A percentile compares a stretch with the other conserved stretches of the same genome.
phyloP scores from a whole-genome alignment of 2,329 filamentous ascomycete genomes.

The Aureobasidium subglaciale region DNA sequence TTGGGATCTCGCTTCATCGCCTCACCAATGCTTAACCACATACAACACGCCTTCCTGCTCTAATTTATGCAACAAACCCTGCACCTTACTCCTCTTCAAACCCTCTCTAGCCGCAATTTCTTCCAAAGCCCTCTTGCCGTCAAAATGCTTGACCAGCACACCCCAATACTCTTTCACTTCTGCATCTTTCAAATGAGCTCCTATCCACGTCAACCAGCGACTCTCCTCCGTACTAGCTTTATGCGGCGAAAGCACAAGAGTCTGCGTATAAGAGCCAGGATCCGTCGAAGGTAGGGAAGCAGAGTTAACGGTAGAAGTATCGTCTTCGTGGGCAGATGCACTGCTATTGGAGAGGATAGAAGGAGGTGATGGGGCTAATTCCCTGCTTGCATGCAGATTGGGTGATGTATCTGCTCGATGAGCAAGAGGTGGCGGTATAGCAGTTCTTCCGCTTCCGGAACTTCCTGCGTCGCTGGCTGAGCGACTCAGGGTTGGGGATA shows the following conservation, averaged over 20 bases:
- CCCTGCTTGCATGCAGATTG: not conserved
- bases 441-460: conserved; percentile 5
- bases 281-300: conserved; percentile 10
- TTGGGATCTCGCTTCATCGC: too few species aligned
- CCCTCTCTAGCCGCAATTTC: conserved; percentile 79
- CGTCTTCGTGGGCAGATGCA: conserved; percentile 1
- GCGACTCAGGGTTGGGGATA: not conserved
- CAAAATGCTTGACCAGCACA: conserved; percentile 74
- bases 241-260: conserved; percentile 15
- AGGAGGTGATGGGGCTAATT: not conserved
- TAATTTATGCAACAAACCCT: conserved; percentile 14
- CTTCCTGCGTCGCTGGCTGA: conserved; percentile 10
- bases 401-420: not conserved
- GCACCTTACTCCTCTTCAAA: conserved; percentile 66
- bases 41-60: conserved; percentile 17
- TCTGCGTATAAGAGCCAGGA: conserved; percentile 1
- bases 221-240: conserved; percentile 18
- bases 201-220: conserved; percentile 16
- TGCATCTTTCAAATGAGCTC: conserved; percentile 50
- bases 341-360: not conserved
- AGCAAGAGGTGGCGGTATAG: conserved; percentile 1
- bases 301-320: not conserved
- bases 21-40: conserved; percentile 19
- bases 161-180: conserved; percentile 63
- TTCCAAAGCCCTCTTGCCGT: conserved; percentile 78